Evolutionary conservation across 495 filamentous ascomycete genomes (phyloP).

Genomic region (Extremus antarcticus): DNA sequence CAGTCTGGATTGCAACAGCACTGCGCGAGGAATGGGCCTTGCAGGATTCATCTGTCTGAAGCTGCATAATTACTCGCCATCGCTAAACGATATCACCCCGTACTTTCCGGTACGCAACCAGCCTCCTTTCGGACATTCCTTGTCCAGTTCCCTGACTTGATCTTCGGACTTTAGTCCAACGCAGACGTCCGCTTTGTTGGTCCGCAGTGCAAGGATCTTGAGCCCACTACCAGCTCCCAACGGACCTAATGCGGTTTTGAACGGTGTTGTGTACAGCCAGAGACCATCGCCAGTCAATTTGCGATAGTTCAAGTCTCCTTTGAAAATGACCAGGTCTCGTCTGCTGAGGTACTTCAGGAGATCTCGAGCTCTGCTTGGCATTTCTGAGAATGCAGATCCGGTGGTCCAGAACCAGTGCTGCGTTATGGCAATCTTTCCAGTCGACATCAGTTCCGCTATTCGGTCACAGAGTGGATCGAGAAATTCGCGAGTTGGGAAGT

Average conservation of each 20-base stretch:
- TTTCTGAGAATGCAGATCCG: neutral
- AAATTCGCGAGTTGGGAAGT: neutral
- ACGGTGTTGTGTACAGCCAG: conserved; percentile 2
- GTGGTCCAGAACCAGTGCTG: neutral
- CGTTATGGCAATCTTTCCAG: neutral
- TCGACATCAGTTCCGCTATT: neutral
- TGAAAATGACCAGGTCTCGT: conserved; percentile 7
- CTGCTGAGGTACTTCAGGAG: conserved; percentile 1
- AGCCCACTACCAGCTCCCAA: conserved; percentile 5
- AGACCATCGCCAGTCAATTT: conserved; percentile 2
- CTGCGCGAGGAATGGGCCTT: neutral
- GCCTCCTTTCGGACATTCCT: neutral
- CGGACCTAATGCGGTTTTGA: conserved; percentile 8
- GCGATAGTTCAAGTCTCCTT: conserved; percentile 10
- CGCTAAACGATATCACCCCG: neutral
- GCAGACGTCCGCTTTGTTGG: conserved; percentile 8
- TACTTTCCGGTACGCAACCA: neutral
- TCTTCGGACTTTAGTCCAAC: conserved; percentile 5
- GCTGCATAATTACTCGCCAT: neutral
- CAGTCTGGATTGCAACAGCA: neutral
- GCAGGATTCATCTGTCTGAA: too few relatives aligned
- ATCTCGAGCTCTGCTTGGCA: neutral
- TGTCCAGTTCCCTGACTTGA: neutral
- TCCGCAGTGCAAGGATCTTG: conserved; percentile 3
- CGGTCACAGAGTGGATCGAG: neutral